phyloP scores from a whole-genome alignment of 2,329 filamentous ascomycete genomes.

The Fusarium liriodendri region DNA sequence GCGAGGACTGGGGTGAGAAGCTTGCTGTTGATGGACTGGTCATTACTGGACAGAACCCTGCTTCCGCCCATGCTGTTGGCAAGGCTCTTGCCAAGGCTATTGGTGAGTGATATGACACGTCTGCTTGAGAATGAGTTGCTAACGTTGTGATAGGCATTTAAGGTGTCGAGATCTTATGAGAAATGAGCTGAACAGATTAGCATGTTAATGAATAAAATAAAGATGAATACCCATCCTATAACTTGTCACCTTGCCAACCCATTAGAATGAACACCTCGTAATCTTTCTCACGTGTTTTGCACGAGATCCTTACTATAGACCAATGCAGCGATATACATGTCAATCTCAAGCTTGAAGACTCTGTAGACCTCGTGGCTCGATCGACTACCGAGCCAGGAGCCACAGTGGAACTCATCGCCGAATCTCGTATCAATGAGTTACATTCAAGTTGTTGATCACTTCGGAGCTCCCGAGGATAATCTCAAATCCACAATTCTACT shows the following conservation, averaged over 20 bases:
- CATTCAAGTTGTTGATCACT: constrained; percentile 64
- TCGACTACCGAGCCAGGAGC: constrained; percentile 58
- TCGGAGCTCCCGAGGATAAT: constrained; percentile 64
- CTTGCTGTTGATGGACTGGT: constrained; percentile 63
- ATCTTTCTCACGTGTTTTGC: constrained; percentile 75
- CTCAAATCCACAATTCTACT: constrained; percentile 62
- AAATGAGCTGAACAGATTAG: constrained; percentile 7
- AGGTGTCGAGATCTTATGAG: not conserved
- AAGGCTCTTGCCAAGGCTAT: constrained; percentile 63
- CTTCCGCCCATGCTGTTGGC: constrained; percentile 62
- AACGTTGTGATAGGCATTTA: not conserved
- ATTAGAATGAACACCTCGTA: constrained; percentile 77
- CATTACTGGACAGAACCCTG: constrained; percentile 70
- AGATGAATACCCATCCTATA: not conserved
- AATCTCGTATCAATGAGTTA: constrained; percentile 66
- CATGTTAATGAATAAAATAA: not conserved
- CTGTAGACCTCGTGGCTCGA: constrained; percentile 59
- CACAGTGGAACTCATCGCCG: constrained; percentile 57
- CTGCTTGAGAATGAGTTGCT: not conserved
- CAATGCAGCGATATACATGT: constrained; percentile 62
- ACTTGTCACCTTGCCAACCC: constrained; percentile 68
- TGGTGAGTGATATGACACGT: constrained; percentile 18
- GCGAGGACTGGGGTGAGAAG: constrained; percentile 62
- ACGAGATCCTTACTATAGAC: constrained; percentile 67
- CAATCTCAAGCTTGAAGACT: constrained; percentile 67